A percentile compares a stretch with the other conserved stretches of the same genome.
phyloP scores from a whole-genome alignment of 768 basidiomycete species.

The Epithele typhae region DNA sequence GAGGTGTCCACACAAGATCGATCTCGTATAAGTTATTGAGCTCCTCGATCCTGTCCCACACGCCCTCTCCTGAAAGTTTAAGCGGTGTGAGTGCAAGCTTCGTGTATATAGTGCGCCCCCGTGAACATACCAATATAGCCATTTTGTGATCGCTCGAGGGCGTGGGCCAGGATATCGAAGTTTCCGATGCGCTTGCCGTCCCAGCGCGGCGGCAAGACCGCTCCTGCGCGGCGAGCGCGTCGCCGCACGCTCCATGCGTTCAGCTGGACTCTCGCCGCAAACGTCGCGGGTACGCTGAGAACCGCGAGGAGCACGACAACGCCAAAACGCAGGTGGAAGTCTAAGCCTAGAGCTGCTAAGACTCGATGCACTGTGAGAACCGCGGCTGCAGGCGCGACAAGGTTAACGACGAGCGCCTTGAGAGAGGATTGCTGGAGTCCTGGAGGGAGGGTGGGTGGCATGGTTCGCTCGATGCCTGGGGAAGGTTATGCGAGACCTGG shows the following conservation, averaged over 20 bases:
- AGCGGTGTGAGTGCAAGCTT: too few relatives aligned
- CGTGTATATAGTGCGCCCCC: too few relatives aligned
- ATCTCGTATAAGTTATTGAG: conserved; percentile 20
- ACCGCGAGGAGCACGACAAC: not conserved
- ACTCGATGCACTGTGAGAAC: too few relatives aligned
- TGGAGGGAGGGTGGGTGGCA: too few relatives aligned
- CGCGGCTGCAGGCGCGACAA: too few relatives aligned
- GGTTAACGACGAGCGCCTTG: too few relatives aligned
- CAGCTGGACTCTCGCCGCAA: not conserved
- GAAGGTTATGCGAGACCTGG: too few relatives aligned
- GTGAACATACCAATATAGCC: conserved; percentile 35
- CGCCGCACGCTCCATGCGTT: not conserved
- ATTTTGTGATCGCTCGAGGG: conserved; percentile 14
- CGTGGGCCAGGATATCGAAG: conserved; percentile 27
- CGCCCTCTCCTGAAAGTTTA: conserved; percentile 18
- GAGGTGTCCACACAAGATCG: conserved; percentile 16
- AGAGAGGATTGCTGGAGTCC: too few relatives aligned
- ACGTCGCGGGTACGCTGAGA: not conserved
- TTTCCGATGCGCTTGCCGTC: conserved; percentile 29
- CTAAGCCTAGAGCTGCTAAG: too few relatives aligned
- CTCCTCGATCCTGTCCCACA: conserved; percentile 20
- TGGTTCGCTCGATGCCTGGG: too few relatives aligned
- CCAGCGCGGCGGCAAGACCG: conserved; percentile 23
- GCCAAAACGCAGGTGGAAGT: too few relatives aligned
- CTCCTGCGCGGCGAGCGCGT: not conserved